Conservation (phyloP, 257 asterid species). For the Osmanthus fragrans region DNA sequence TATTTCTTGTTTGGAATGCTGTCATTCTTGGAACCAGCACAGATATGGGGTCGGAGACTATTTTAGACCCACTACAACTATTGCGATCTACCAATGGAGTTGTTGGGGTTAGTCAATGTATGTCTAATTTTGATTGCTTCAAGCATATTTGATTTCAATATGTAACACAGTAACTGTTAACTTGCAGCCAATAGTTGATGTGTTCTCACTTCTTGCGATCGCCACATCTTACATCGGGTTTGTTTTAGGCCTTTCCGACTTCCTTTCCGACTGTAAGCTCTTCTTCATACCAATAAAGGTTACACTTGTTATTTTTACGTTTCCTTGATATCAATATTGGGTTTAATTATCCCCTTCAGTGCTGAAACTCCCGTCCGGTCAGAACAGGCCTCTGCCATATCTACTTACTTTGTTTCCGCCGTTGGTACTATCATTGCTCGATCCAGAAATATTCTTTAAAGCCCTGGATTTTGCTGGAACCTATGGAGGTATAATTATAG, state of each 20-base stretch:
- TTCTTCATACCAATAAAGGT: not conserved
- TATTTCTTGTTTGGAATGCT: slow-evolving; percentile 88
- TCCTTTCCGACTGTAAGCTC: slow-evolving; percentile 79
- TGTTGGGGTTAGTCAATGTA: slow-evolving; percentile 62
- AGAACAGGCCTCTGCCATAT: slow-evolving; percentile 64
- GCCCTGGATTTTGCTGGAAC: slow-evolving; percentile 97
- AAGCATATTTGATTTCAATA: not conserved
- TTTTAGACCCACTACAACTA: slow-evolving; percentile 66
- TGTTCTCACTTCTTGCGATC: slow-evolving; percentile 78
- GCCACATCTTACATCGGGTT: slow-evolving; percentile 84
- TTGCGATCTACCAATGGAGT: slow-evolving; percentile 65
- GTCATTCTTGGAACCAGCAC: slow-evolving; percentile 82
- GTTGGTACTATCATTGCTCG: slow-evolving; percentile 61
- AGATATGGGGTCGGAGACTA: slow-evolving; percentile 38
- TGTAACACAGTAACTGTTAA: not conserved
- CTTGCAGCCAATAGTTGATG: slow-evolving; percentile 84
- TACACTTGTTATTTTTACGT: too few species aligned
- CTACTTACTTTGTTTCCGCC: slow-evolving; percentile 73
- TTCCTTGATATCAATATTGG: not conserved
- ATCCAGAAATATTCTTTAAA: slow-evolving; percentile 93
- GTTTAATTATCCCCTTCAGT: slow-evolving; percentile 44
- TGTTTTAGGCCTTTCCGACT: slow-evolving; percentile 80
- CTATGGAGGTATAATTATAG: slow-evolving; percentile 68
- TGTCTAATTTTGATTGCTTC: not conserved
- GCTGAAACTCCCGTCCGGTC: slow-evolving; percentile 70